phyloP scores from a whole-genome alignment of 495 filamentous ascomycete genomes.

The Aspergillus sparsus region DNA sequence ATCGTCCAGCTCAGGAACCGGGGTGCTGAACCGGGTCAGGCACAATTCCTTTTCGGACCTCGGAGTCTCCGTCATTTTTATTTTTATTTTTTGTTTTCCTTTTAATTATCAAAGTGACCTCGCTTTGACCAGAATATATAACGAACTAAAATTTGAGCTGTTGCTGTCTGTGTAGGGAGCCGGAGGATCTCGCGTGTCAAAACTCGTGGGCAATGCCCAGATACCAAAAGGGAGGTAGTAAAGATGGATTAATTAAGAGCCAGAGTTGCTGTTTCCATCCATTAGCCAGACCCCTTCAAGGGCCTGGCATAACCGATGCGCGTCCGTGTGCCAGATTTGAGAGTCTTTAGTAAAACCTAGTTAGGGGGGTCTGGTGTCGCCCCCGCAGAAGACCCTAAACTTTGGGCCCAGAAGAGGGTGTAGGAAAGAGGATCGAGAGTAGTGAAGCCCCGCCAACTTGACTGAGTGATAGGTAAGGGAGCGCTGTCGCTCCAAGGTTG shows the following conservation, averaged over 20 bases:
- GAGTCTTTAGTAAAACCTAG: constrained; percentile 50
- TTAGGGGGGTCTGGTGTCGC: constrained; percentile 98
- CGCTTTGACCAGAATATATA: background rate
- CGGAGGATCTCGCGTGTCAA: constrained; percentile 13
- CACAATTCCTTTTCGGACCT: constrained; percentile 58
- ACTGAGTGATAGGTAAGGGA: constrained; percentile 53
- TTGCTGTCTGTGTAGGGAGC: background rate
- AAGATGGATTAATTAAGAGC: constrained; percentile 37
- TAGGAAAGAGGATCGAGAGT: constrained; percentile 73
- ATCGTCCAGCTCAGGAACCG: constrained; percentile 88
- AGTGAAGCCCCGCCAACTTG: constrained; percentile 97
- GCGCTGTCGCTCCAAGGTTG: constrained; percentile 43
- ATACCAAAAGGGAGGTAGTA: constrained; percentile 25
- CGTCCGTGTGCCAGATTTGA: constrained; percentile 44
- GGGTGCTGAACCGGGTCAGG: constrained; percentile 68
- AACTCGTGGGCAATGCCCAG: constrained; percentile 2
- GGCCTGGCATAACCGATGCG: constrained; percentile 49
- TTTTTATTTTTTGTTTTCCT: too few relatives aligned
- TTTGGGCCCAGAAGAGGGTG: constrained; percentile 92
- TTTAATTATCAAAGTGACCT: background rate
- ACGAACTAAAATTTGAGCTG: background rate
- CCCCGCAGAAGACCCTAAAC: constrained; percentile 89
- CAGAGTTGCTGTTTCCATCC: constrained; percentile 44
- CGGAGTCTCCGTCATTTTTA: constrained; percentile 64
- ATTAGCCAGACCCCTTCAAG: constrained; percentile 51